Base-by-base conservation (phyloP, 768 basidiomycete genomes). In the Russula brevipes region DNA sequence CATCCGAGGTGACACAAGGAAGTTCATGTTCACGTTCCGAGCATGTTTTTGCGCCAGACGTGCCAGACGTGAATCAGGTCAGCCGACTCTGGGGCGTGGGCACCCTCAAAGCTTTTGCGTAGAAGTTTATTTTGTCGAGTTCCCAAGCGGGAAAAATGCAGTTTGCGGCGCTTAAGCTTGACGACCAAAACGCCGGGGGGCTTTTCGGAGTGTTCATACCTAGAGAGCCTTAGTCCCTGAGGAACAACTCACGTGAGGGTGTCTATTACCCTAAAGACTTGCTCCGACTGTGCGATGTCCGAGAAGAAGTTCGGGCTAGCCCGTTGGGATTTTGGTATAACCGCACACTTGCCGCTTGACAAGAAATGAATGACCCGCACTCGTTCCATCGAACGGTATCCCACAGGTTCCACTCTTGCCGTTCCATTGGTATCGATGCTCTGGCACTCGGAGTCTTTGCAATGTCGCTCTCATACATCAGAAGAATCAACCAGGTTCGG, bases 261-360 rank as follows among this genome's bases (percentile, higher is more conserved):
- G 36, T 46, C 16, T 47, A 58, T 63, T 58, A 45, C 56, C 36
- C 31, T 17, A 61, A 50, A 55, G 54, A 51, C 47, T 7, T 33
- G n/a, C 31, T n/a, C n/a, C 7, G 44, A 60, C 44, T 38, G 19
- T 33, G 39, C 31, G 51, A 53, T 33, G 33, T 58, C 39, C 57
- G 44, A 57, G 50, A 44, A 52, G 30, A 59, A 59, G 52, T 41
- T 49, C 45, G 51, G 57, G 31, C 9, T 12, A 16, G 10, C 44
- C 45, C 30, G 51, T 59, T 47, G 61, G 49, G 57, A 63, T 53
- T 57, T 55, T 46, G 33, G 51, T 63, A 63, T 47, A 30, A 59
- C 52, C 62, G 57, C 62, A 54, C 52, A 63, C 33, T 49, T 59
- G n/a, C 62, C 62, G 62, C 62, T 33, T 59, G 24, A 47, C 52